Conservation (phyloP, 352 stramenopile genomes). For the Phytopythium boreale region DNA sequence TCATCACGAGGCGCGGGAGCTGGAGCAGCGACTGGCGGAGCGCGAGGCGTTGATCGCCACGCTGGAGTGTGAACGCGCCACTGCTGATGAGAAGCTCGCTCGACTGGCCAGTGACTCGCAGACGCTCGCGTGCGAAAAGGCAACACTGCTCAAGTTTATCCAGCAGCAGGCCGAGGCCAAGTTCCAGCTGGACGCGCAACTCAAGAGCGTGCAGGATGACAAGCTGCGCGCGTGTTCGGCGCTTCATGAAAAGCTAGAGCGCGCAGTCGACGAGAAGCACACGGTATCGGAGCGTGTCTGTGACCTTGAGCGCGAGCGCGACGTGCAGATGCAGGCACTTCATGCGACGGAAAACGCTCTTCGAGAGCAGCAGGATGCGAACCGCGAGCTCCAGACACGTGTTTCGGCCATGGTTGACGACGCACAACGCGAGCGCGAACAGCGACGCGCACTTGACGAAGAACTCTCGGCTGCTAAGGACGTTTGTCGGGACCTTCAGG, state of each 20-base stretch:
- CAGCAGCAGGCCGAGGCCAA: conserved; percentile 73
- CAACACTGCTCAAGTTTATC: conserved; percentile 70
- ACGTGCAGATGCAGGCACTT: conserved; percentile 25
- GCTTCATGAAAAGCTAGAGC: conserved; percentile 35
- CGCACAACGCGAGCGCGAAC: conserved; percentile 27
- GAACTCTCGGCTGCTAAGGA: conserved; percentile 51
- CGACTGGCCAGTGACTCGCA: conserved; percentile 38
- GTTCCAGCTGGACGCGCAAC: conserved; percentile 49
- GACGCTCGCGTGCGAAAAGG: conserved; percentile 64
- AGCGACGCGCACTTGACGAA: conserved; percentile 34
- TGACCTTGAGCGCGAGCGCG: conserved; percentile 23
- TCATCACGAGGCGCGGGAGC: conserved; percentile 26
- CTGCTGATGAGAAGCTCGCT: conserved; percentile 43
- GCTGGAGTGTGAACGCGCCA: conserved; percentile 52
- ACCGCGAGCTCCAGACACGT: conserved; percentile 26
- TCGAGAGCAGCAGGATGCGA: conserved; percentile 33
- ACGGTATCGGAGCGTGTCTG: conserved; percentile 31
- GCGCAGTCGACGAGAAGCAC: conserved; percentile 41
- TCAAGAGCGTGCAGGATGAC: conserved; percentile 49
- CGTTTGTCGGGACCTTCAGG: conserved; percentile 49
- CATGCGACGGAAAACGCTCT: conserved; percentile 22
- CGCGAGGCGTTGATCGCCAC: conserved; percentile 47
- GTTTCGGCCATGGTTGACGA: conserved; percentile 33
- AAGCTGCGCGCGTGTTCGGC: conserved; percentile 25
- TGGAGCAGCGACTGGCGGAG: conserved; percentile 55